These are phyloP conservation scores for Suillus sp. DNA, from an alignment of 768 basidiomycete species.

Conservation along the genomic window DNA sequence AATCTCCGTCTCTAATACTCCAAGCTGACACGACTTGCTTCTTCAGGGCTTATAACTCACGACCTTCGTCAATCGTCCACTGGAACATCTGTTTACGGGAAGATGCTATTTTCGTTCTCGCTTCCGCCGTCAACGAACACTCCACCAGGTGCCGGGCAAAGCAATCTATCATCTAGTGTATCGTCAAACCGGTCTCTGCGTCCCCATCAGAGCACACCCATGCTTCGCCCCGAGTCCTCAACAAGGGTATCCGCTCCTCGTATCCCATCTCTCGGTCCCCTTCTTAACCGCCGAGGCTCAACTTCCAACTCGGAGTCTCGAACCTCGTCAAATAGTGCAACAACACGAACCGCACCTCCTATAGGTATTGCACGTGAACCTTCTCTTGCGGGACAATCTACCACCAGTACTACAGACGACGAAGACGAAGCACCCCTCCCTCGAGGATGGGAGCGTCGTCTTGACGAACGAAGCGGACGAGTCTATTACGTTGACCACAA, in stretches of 20 bases:
- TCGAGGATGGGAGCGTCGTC: conserved; percentile 80
- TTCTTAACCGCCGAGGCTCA: neutral
- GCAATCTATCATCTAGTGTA: conserved; percentile 18
- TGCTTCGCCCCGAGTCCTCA: conserved; percentile 24
- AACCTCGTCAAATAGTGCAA: conserved; percentile 7
- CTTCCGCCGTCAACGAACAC: conserved; percentile 43
- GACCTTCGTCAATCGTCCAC: conserved; percentile 46
- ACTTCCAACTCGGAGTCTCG: conserved; percentile 11
- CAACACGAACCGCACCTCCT: conserved; percentile 19
- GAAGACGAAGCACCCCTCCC: conserved; percentile 70
- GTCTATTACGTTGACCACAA: conserved; percentile 90
- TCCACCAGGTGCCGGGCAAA: conserved; percentile 20
- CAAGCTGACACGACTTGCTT: conserved; percentile 8
- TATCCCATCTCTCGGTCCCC: conserved; percentile 22
- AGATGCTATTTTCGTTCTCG: conserved; percentile 68
- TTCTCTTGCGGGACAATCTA: conserved; percentile 13
- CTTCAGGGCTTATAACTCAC: conserved; percentile 65
- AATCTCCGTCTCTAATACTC: conserved; percentile 8
- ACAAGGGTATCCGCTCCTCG: conserved; percentile 22
- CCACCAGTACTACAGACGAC: conserved; percentile 38
- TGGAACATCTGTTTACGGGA: conserved; percentile 68
- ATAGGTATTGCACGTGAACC: conserved; percentile 18
- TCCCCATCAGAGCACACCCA: conserved; percentile 26
- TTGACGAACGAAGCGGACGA: conserved; percentile 63
- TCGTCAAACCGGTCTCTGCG: conserved; percentile 17